These are phyloP conservation scores for Metarhizium rileyi DNA, from an alignment of 2,329 filamentous ascomycete genomes.

Conservation along the genomic window DNA sequence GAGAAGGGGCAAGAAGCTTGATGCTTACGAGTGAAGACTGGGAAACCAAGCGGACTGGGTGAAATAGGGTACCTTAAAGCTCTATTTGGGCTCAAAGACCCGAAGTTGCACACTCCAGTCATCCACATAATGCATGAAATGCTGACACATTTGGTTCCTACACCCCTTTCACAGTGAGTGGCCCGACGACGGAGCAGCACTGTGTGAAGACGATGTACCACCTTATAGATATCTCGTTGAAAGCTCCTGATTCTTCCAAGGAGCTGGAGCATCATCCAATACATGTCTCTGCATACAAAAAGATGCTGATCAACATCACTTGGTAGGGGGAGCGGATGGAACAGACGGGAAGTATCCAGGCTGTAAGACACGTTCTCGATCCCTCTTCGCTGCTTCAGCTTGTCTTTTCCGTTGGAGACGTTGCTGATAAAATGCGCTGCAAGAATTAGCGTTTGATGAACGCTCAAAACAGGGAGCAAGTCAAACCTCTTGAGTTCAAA, in stretches of 20 bases:
- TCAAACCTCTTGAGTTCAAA: constrained; percentile 73
- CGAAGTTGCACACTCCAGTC: no score
- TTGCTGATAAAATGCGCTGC: constrained; percentile 76
- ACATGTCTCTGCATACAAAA: background rate
- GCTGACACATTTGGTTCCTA: no score
- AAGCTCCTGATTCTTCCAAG: background rate
- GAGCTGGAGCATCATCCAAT: background rate
- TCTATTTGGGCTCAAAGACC: no score
- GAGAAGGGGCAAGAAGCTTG: no score
- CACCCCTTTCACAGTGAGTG: no score
- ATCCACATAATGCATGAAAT: no score
- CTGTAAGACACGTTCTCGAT: constrained; percentile 69
- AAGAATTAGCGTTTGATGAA: background rate
- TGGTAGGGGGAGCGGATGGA: constrained; percentile 49
- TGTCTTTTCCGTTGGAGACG: constrained; percentile 61
- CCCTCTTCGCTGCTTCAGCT: constrained; percentile 53
- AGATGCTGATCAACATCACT: constrained; percentile 4
- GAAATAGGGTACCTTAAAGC: no score
- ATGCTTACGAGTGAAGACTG: no score
- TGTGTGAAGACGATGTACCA: no score
- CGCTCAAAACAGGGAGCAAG: background rate
- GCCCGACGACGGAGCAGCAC: no score
- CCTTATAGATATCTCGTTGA: background rate
- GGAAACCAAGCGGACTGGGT: no score
- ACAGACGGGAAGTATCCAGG: constrained; percentile 78